These are phyloP conservation scores for Alternaria ethzedia DNA, from an alignment of 2,329 filamentous ascomycete genomes.

Conservation along the genomic window DNA sequence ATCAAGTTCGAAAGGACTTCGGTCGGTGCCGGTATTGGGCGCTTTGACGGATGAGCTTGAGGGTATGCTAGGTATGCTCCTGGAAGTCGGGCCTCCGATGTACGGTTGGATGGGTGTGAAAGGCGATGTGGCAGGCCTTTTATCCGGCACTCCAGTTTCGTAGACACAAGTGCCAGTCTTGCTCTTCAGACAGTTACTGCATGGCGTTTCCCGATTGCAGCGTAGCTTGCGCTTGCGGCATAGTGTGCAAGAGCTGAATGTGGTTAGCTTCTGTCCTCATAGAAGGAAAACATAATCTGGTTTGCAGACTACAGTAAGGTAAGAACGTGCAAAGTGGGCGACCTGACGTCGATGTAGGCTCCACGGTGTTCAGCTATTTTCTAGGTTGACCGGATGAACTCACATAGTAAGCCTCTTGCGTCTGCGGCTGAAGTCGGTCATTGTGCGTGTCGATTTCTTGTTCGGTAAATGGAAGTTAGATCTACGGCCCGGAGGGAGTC, in stretches of 20 bases:
- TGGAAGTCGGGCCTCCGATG: not conserved
- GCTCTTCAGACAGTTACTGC: constrained; percentile 64
- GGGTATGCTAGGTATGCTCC: not conserved
- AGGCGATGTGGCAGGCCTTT: constrained; percentile 1
- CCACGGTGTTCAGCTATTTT: not conserved
- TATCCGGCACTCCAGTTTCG: constrained; percentile 21
- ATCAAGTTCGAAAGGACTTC: constrained; percentile 43
- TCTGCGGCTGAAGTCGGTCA: constrained; percentile 33
- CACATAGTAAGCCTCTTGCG: constrained; percentile 56
- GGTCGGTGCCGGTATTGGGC: constrained; percentile 19
- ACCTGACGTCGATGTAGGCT: not conserved
- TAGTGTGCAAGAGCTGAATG: constrained; percentile 60
- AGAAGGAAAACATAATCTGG: not conserved
- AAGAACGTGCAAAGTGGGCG: not conserved
- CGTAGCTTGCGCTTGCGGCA: constrained; percentile 68
- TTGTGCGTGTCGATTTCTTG: not conserved
- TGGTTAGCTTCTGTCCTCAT: constrained; percentile 5
- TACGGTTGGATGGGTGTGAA: not conserved
- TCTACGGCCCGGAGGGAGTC: not conserved
- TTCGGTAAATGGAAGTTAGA: too few relatives aligned
- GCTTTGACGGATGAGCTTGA: not conserved
- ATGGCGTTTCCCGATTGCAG: constrained; percentile 66
- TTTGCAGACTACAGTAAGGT: not conserved
- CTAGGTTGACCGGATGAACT: constrained; percentile 8
- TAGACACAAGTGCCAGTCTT: constrained; percentile 62